Base-by-base conservation (phyloP, 2,329 filamentous ascomycete species). In the Stagonosporopsis chrysanthemi region DNA sequence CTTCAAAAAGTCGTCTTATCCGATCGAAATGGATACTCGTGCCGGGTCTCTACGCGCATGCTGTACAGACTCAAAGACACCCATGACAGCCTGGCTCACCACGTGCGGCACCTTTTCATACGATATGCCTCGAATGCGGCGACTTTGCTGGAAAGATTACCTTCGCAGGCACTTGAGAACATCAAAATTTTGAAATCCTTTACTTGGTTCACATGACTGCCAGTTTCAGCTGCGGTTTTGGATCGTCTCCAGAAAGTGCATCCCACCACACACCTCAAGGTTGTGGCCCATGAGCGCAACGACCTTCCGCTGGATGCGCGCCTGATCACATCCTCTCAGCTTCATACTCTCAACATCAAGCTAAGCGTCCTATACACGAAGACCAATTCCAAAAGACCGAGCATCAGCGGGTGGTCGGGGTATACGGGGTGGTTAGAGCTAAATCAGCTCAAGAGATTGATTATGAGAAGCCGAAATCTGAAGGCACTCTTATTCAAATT, bases 271-370 rank as follows among this genome's bases (percentile, higher is more conserved):
- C 28, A 11, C 6, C 23, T 45, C 23, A 24, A n/a, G 6, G 41
- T 33, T 6, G 6, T 40, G 14, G 49, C 26, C 9, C 31, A n/a
- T 11, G 24, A 52, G 12, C 33, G 49, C n/a, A 52, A 45, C 12
- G 19, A 33, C 15, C 41, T 52, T 14, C 33, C 41, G 2, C 6
- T 52, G 33, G 49, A 52, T 11, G 4, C 9, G 6, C 15, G 12
- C 6, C 33, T 45, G 12, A 35, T 45, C 23, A 38, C 33, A 2
- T 52, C 33, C 2, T 24, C 49, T 11, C 33, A 52, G 23, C 29
- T 52, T 8, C 49, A 45, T 17, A 38, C 40, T 6, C 31, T 44
- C 2, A 31, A 52, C 28, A n/a, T 52, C 22, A 44, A 38, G 19
- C 23, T 52, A 2, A 31, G 24, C 26, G 19, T 40, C 1, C 11